Percentiles rank a stretch among this genome's conserved stretches.
These are phyloP conservation scores for Boletus sp. DNA, from an alignment of 1,284 basidiomycete species.

Conservation along the genomic window DNA sequence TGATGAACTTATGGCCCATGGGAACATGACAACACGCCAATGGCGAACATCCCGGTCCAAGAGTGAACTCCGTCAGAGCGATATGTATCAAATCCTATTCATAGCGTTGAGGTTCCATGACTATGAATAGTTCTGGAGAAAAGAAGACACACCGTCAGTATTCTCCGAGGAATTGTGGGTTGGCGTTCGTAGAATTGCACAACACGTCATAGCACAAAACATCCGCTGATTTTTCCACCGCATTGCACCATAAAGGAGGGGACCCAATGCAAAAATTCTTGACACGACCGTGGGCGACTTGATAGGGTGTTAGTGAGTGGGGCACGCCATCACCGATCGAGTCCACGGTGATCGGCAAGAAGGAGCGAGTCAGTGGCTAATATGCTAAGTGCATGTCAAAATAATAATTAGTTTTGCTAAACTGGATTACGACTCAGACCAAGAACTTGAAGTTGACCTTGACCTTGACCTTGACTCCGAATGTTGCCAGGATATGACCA, in stretches of 20 bases:
- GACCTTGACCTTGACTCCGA: no score
- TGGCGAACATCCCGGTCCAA: no score
- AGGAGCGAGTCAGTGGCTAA: no score
- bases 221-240: conserved; percentile 32
- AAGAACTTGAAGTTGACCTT: no score
- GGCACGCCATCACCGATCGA: no score
- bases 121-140: background rate
- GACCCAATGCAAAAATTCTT: background rate
- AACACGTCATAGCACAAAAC: background rate
- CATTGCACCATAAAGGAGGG: conserved; percentile 41
- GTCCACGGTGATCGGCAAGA: no score
- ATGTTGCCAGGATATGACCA: no score
- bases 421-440: no score
- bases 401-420: no score
- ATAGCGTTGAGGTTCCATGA: background rate
- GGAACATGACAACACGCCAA: conserved; percentile 7
- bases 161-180: conserved; percentile 33
- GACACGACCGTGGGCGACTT: background rate
- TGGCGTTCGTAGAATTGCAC: background rate
- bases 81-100: no score
- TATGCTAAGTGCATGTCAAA: no score
- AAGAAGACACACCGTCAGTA: conserved; percentile 48
- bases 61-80: conserved; percentile 51
- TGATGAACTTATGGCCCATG: background rate
- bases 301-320: background rate